Evolutionary conservation across 148 eudicot genomes (phyloP), one percentile per base, ranked within the genome.

Genomic region (Limonium bicolor): DNA sequence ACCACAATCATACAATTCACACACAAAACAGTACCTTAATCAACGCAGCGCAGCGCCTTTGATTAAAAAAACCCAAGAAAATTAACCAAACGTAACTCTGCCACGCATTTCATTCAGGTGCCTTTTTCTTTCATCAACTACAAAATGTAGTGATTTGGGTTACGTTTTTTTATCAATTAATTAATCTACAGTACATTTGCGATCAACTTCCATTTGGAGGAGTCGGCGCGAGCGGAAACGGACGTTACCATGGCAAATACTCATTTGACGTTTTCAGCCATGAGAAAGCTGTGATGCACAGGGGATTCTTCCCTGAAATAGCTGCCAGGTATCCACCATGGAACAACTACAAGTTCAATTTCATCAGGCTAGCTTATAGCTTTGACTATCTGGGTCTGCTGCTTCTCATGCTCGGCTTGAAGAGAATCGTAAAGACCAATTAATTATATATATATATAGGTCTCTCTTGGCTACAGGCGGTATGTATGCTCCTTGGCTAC

Each of bases 171-270:
- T n/a, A n/a, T n/a, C n/a, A n/a, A n/a, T n/a, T n/a, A n/a, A n/a
- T n/a, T n/a, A n/a, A n/a, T 11, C 56, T 52, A 59, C 77, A 90
- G 99, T 90, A 51, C 43, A 4, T 76, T 21, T 78, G 93, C 40
- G 99, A 90, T 20, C 44, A 29, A 2, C 45, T 90, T 28, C 99
- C 99, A 14, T 90, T 90, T 31, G 99, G 95, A 57, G 99, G 99
- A n/a, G 95, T 90, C 6, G 99, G 99, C 20, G 59, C 54, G 6
- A 90, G 99, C 18, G 95, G 99, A 14, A 73, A 80, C 33, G 99
- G 99, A 15, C 77, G 85, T 49, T 90, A 85, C 59, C 99, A 90
- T 46, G 99, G 99, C 27, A 90, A 90, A 68, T 78, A 69, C 70
- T 66, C 99, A 0, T 90, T 90, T 27, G 99, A 90, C 6, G 61